Percentiles rank a stretch among this genome's conserved stretches.
Evolutionary conservation across 495 filamentous ascomycete genomes (phyloP).

Genomic region (Corynascus novoguineensis): DNA sequence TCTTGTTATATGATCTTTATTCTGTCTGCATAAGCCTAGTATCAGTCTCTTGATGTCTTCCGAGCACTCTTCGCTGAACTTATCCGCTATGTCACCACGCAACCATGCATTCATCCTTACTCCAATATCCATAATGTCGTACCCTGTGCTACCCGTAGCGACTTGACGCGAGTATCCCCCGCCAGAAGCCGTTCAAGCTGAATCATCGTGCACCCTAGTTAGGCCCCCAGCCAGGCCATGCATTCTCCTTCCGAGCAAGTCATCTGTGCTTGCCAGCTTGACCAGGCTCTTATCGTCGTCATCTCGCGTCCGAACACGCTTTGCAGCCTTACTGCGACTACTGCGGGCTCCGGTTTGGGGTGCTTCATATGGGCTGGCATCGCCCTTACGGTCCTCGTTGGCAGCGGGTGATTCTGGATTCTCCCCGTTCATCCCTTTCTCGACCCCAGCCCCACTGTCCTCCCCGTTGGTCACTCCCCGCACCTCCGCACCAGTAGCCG

Average conservation of each 20-base stretch:
- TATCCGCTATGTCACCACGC: no score
- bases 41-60: no score
- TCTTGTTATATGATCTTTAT: no score
- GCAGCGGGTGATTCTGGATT: background rate
- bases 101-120: no score
- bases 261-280: constrained; percentile 75
- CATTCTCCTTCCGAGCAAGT: constrained; percentile 80
- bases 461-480: background rate
- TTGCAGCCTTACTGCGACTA: background rate
- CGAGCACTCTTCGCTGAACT: no score
- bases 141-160: background rate
- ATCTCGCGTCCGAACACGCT: constrained; percentile 16
- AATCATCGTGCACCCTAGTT: constrained; percentile 58
- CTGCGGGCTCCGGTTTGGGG: background rate
- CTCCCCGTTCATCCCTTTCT: background rate
- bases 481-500: background rate
- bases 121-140: background rate
- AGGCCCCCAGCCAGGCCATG: constrained; percentile 71
- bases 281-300: constrained; percentile 55
- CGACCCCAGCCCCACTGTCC: background rate
- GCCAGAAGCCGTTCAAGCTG: constrained; percentile 31
- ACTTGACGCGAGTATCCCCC: no score
- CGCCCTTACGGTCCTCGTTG: background rate
- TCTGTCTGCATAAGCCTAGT: no score
- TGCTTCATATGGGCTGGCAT: background rate